Evolutionary conservation across 2,329 filamentous ascomycete species (phyloP).

Genomic region (Grosmannia clavigera): DNA sequence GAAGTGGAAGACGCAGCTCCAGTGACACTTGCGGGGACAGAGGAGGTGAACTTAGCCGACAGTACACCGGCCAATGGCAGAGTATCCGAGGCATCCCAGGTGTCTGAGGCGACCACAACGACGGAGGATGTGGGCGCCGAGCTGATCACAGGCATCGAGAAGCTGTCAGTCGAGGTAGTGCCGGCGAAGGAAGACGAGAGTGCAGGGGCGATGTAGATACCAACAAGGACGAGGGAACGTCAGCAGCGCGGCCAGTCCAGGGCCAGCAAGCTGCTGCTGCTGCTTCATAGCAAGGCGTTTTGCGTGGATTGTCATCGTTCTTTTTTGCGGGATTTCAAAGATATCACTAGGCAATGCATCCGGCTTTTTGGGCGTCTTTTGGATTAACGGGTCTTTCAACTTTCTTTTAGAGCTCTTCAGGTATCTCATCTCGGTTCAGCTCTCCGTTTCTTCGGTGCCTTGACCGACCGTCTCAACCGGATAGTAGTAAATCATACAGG

Average conservation of each 20-base stretch:
- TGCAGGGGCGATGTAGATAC: not conserved
- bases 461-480: no score
- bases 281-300: conserved; percentile 12
- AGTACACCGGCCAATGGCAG: not conserved
- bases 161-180: conserved; percentile 30
- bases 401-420: not conserved
- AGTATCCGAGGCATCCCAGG: not conserved
- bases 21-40: not conserved
- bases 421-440: not conserved
- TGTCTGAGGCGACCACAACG: conserved; percentile 7
- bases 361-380: not conserved
- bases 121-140: conserved; percentile 40
- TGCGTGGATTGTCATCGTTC: not conserved
- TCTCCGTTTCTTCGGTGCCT: not conserved
- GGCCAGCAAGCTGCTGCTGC: not conserved
- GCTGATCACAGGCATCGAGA: conserved; percentile 46
- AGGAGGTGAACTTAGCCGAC: not conserved
- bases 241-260: not conserved
- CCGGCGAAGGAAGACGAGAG: conserved; percentile 17
- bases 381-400: not conserved
- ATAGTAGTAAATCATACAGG: not conserved
- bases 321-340: not conserved
- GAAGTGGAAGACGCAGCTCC: not conserved
- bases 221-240: not conserved
- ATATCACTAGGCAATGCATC: not conserved